Base-by-base conservation (phyloP, 1,284 basidiomycete species). In the Heliocybe sulcata region DNA sequence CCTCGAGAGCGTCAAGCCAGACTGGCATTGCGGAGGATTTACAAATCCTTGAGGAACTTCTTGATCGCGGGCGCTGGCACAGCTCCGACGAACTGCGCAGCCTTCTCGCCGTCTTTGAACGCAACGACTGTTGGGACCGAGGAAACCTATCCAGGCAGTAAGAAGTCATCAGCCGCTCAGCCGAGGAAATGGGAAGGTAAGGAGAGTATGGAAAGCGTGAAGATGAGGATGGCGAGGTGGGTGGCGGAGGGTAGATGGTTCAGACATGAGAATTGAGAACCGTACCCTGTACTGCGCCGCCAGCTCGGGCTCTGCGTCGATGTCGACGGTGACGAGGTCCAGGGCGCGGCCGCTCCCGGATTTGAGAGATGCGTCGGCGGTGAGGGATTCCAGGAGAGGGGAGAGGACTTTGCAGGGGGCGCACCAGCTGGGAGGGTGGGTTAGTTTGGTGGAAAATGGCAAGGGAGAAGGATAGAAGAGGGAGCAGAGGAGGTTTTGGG, bases 81-180 rank as follows among this genome's bases (percentile, higher is more conserved):
- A 1, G 83, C 83, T 23, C 87, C 87, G 6, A 82, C 69, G 63
- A 90, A 90, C 51, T 81, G 72, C 49, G 68, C 68, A 11, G 82
- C 70, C 2, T 69, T 70, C 59, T 79, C 62, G 16, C 85, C 87
- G 47, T 82, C 76, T 55, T 73, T 77, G 70, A 89, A 88, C 1
- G 84, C 87, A 55, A 87, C 70, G 25, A 90, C 85, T 0, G 87
- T 90, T 1, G 87, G 87, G 14, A 90, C 67, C 10, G 83, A 74
- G n/a, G 73, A 68, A 56, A 89, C 69, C 87, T 89, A 58, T n/a
- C n/a, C n/a, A n/a, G n/a, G n/a, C n/a, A n/a, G n/a, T n/a, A n/a
- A n/a, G n/a, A n/a, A n/a, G n/a, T n/a, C n/a, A n/a, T n/a, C n/a
- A n/a, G n/a, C n/a, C n/a, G n/a, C n/a, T n/a, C n/a, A n/a, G n/a